Percentiles rank a stretch among this genome's conserved stretches.
Evolutionary conservation across 129 eudicot genomes (phyloP).

Genomic region (Tagetes patula): DNA sequence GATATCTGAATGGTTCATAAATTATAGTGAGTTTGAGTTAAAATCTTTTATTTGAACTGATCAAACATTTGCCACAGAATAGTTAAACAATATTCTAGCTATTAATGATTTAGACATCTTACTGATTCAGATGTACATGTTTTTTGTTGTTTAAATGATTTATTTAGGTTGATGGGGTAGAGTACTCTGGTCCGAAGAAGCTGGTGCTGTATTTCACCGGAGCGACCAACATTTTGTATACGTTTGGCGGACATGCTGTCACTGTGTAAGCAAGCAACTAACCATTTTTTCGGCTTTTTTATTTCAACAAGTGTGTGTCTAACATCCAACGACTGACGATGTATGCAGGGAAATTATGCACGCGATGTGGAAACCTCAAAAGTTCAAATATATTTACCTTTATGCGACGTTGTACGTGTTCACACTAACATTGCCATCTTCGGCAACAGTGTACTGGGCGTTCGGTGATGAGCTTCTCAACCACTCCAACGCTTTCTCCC

Average conservation of each 20-base stretch:
- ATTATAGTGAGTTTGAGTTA: too few relatives aligned
- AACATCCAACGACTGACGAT: too few relatives aligned
- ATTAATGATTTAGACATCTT: too few relatives aligned
- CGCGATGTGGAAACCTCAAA: slow-evolving; percentile 95
- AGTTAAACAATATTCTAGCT: too few relatives aligned
- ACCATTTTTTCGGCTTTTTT: too few relatives aligned
- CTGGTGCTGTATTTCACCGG: slow-evolving; percentile 93
- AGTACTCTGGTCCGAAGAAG: slow-evolving; percentile 73
- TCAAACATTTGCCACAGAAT: too few relatives aligned
- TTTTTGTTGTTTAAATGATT: neutral
- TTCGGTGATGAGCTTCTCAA: slow-evolving; percentile 84
- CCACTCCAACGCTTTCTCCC: slow-evolving; percentile 91
- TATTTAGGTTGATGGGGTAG: slow-evolving; percentile 61
- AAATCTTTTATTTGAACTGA: too few relatives aligned
- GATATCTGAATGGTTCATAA: too few relatives aligned
- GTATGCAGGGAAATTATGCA: slow-evolving; percentile 85
- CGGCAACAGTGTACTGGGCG: slow-evolving; percentile 90
- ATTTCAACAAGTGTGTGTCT: too few relatives aligned
- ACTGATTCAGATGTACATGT: neutral
- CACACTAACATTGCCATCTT: slow-evolving; percentile 83
- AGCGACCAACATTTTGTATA: slow-evolving; percentile 91
- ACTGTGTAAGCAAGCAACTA: slow-evolving; percentile 67
- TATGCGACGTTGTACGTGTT: slow-evolving; percentile 85
- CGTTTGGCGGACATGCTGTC: slow-evolving; percentile 98
- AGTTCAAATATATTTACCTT: slow-evolving; percentile 85